phyloP scores from a whole-genome alignment of 129 eudicot genomes.

The Helianthus tuberosus region DNA sequence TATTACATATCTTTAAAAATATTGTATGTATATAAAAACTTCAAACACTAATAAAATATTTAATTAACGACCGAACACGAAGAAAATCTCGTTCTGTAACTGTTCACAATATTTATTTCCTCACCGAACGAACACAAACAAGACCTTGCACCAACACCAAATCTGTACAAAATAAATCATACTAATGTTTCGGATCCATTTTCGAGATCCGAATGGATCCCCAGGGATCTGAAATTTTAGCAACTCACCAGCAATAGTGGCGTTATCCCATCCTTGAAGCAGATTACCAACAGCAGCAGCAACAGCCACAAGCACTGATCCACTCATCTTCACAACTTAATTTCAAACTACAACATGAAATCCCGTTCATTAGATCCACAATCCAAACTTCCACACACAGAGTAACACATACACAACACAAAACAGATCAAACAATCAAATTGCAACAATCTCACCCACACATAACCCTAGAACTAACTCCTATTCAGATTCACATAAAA shows the following conservation, averaged over 20 bases:
- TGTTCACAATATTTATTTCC: too few relatives aligned
- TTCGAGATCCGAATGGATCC: too few relatives aligned
- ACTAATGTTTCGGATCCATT: background rate
- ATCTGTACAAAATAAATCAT: background rate
- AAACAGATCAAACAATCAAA: constrained; percentile 24
- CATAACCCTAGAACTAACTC: constrained; percentile 1
- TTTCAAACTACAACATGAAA: background rate
- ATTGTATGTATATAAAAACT: too few relatives aligned
- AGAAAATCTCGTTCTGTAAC: too few relatives aligned
- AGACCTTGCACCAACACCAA: too few relatives aligned
- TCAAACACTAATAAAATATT: too few relatives aligned
- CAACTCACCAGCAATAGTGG: constrained; percentile 85
- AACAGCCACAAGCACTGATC: constrained; percentile 85
- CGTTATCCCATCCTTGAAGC: constrained; percentile 99
- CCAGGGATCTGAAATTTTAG: constrained; percentile 7
- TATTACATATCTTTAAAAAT: too few relatives aligned
- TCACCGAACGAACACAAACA: too few relatives aligned
- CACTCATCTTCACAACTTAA: constrained; percentile 56
- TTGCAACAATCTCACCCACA: constrained; percentile 7
- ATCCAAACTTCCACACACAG: background rate
- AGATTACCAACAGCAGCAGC: constrained; percentile 95
- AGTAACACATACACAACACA: background rate
- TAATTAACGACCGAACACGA: too few relatives aligned
- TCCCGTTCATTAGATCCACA: constrained; percentile 11
- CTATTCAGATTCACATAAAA: too few relatives aligned